Evolutionary conservation across 2,329 filamentous ascomycete genomes (phyloP).

Genomic region (Alternaria gaisen): DNA sequence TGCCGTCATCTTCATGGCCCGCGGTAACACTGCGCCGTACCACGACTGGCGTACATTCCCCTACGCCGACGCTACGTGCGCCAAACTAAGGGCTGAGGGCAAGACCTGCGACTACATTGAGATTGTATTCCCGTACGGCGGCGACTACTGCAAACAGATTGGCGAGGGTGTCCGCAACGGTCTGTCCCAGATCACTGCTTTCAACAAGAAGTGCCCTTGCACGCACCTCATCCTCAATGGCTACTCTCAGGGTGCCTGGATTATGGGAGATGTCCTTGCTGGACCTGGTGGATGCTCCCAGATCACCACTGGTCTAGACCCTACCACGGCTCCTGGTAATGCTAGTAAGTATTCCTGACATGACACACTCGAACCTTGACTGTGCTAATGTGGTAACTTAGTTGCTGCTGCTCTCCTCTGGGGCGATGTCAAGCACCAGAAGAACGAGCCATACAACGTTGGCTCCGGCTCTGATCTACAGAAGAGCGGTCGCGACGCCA

Average conservation of each 20-base stretch:
- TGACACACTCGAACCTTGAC: constrained; percentile 24
- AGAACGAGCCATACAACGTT: constrained; percentile 37
- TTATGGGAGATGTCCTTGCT: constrained; percentile 66
- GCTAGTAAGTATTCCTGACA: constrained; percentile 34
- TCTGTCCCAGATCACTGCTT: constrained; percentile 59
- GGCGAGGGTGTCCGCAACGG: constrained; percentile 31
- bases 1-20: constrained; percentile 35
- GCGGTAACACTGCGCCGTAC: constrained; percentile 36
- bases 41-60: constrained; percentile 33
- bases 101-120: constrained; percentile 38
- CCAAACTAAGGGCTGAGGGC: constrained; percentile 32
- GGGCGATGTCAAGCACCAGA: constrained; percentile 33
- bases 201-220: constrained; percentile 63
- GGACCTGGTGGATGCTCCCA: constrained; percentile 49
- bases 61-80: constrained; percentile 32
- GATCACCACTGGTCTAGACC: constrained; percentile 28
- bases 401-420: constrained; percentile 38
- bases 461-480: constrained; percentile 28
- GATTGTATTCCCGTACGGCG: constrained; percentile 26
- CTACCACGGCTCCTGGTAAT: constrained; percentile 31
- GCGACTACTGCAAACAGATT: constrained; percentile 31
- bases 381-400: constrained; percentile 30
- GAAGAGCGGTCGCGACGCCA: constrained; percentile 22
- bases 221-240: constrained; percentile 66
- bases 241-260: constrained; percentile 68